phyloP scores from a whole-genome alignment of 1,139 yeast species.

The Protomyces pachydermus region DNA sequence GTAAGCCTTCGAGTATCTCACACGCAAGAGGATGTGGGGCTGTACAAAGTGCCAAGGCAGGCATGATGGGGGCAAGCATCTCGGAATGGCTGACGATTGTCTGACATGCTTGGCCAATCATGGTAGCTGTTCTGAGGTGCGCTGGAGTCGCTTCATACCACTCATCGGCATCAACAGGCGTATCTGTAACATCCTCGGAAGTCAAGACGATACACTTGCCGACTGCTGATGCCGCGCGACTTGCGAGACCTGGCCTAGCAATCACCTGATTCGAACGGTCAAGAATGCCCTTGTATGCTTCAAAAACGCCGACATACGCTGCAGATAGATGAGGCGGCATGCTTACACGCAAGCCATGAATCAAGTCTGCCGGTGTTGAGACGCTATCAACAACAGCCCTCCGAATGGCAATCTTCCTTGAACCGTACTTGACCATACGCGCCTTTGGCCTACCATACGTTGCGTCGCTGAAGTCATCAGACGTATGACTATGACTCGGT shows the following conservation, averaged over 20 bases:
- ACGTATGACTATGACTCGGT: not conserved
- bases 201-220: conserved; percentile 20
- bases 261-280: not conserved
- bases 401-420: not conserved
- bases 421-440: conserved; percentile 10
- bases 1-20: not conserved
- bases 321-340: conserved; percentile 7
- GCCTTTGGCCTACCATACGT: not conserved
- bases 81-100: not conserved
- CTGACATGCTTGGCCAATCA: conserved; percentile 22
- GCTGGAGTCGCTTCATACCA: conserved; percentile 24
- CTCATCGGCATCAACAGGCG: conserved; percentile 14
- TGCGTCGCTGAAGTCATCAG: not conserved
- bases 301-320: conserved; percentile 19
- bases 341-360: not conserved
- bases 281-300: conserved; percentile 15
- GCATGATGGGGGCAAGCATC: conserved; percentile 5
- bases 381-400: not conserved
- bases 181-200: not conserved
- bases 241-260: conserved; percentile 3
- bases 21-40: conserved; percentile 1
- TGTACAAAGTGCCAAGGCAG: conserved; percentile 5
- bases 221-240: conserved; percentile 12
- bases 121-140: conserved; percentile 1
- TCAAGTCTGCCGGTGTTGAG: not conserved